These are phyloP conservation scores for Termitomyces sp. DNA, from an alignment of 768 basidiomycete genomes.

Conservation along the genomic window DNA sequence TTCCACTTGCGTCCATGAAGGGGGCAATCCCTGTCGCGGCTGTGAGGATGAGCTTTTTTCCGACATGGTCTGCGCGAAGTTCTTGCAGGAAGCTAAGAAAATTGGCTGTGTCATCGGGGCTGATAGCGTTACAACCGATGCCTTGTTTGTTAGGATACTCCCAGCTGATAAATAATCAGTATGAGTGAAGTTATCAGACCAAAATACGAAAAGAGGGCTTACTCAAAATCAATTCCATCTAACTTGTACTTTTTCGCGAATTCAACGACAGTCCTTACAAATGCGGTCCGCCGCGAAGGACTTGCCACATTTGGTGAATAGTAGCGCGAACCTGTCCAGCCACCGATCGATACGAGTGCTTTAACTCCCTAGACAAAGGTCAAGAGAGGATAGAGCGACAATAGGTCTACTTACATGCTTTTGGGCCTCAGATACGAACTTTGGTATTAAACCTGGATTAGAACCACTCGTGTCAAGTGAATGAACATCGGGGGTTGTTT, in stretches of 20 bases:
- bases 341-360: slow-evolving; percentile 58
- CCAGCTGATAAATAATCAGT: slow-evolving; percentile 49
- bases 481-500: slow-evolving; percentile 30
- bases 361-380: slow-evolving; percentile 40
- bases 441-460: slow-evolving; percentile 42
- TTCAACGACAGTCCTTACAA: slow-evolving; percentile 50
- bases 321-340: slow-evolving; percentile 60
- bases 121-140: slow-evolving; percentile 64
- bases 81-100: slow-evolving; percentile 75
- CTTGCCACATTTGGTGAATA: slow-evolving; percentile 62
- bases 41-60: slow-evolving; percentile 52
- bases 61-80: slow-evolving; percentile 52
- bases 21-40: slow-evolving; percentile 36
- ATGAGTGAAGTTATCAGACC: not conserved
- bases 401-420: slow-evolving; percentile 27
- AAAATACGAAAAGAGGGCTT: slow-evolving; percentile 12
- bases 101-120: slow-evolving; percentile 63
- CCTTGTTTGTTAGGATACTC: slow-evolving; percentile 76
- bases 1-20: slow-evolving; percentile 40
- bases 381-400: not conserved
- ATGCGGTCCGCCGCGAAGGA: slow-evolving; percentile 51
- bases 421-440: slow-evolving; percentile 49
- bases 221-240: slow-evolving; percentile 58
- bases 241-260: slow-evolving; percentile 49
- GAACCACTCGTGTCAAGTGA: slow-evolving; percentile 35